Conservation (phyloP, 805 yeast species). For the Metschnikowia colocasiae region DNA sequence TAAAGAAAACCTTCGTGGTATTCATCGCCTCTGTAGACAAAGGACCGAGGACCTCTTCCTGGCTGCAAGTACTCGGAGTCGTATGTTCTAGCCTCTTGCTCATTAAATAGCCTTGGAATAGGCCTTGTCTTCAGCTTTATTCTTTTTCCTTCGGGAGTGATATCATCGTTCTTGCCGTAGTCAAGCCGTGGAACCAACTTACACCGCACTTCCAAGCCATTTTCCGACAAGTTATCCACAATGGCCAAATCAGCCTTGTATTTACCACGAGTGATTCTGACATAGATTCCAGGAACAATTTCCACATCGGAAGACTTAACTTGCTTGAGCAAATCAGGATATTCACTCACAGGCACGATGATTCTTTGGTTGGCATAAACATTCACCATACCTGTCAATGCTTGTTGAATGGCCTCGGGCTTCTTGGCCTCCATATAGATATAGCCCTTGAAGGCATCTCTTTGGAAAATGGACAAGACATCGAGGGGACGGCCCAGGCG, state of each 20-base stretch:
- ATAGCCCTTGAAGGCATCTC: slow-evolving; percentile 90
- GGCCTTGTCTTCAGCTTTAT: slow-evolving; percentile 67
- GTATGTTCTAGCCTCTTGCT: slow-evolving; percentile 80
- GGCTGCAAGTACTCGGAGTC: slow-evolving; percentile 72
- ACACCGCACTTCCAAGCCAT: slow-evolving; percentile 91
- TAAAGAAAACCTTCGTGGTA: slow-evolving; percentile 82
- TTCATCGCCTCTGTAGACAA: slow-evolving; percentile 79
- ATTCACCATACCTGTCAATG: slow-evolving; percentile 85
- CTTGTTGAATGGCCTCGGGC: slow-evolving; percentile 86
- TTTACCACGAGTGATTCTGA: slow-evolving; percentile 84
- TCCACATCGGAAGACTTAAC: slow-evolving; percentile 84
- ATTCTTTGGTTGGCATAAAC: slow-evolving; percentile 70
- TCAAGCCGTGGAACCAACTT: slow-evolving; percentile 91
- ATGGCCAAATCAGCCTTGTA: slow-evolving; percentile 91
- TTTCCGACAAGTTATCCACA: slow-evolving; percentile 89
- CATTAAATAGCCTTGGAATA: slow-evolving; percentile 80
- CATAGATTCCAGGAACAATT: slow-evolving; percentile 87
- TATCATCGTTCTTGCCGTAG: slow-evolving; percentile 64
- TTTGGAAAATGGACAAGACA: slow-evolving; percentile 84
- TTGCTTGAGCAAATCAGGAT: slow-evolving; percentile 88
- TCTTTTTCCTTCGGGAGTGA: slow-evolving; percentile 45
- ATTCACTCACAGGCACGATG: slow-evolving; percentile 91
- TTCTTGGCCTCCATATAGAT: slow-evolving; percentile 92
- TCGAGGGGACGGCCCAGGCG: slow-evolving; percentile 76
- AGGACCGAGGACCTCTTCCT: slow-evolving; percentile 58